These are phyloP conservation scores for Elaeis oleifera DNA, from an alignment of 202 grass and related monocot genomes.

Conservation along the genomic window DNA sequence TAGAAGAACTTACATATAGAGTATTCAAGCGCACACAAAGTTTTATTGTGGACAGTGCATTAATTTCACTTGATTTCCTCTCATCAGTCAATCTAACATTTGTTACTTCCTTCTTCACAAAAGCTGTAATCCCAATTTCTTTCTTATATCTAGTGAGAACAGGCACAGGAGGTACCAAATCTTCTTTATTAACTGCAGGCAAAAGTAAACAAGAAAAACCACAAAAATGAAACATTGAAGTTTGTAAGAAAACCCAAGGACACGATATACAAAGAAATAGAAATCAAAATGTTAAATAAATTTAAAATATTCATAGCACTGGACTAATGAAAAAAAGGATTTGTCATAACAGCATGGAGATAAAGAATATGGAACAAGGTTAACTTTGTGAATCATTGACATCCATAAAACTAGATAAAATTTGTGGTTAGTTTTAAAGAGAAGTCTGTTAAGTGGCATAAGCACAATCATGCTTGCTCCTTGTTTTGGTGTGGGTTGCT, in stretches of 20 bases:
- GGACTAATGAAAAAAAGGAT: too few relatives aligned
- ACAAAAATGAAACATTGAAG: too few relatives aligned
- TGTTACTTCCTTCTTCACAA: slow-evolving; percentile 69
- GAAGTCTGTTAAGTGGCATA: too few relatives aligned
- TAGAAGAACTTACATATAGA: slow-evolving; percentile 73
- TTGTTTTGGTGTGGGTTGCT: too few relatives aligned
- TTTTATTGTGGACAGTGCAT: slow-evolving; percentile 65
- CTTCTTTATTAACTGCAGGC: slow-evolving; percentile 74
- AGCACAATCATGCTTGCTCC: too few relatives aligned
- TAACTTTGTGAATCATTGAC: too few relatives aligned
- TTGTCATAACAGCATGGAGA: too few relatives aligned
- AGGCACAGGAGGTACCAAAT: slow-evolving; percentile 82
- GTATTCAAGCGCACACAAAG: slow-evolving; percentile 93
- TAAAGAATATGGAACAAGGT: too few relatives aligned
- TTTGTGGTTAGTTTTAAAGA: too few relatives aligned
- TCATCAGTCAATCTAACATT: slow-evolving; percentile 67
- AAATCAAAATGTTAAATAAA: background rate
- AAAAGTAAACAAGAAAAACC: background rate
- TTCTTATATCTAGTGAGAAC: slow-evolving; percentile 93
- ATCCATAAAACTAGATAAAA: too few relatives aligned
- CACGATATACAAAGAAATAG: slow-evolving; percentile 4
- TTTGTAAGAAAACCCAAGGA: slow-evolving; percentile 4
- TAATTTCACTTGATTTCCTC: slow-evolving; percentile 74
- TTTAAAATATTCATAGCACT: slow-evolving; percentile 1
- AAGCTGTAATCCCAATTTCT: slow-evolving; percentile 86